Evolutionary conservation across 2,329 filamentous ascomycete genomes (phyloP).

Genomic region (Diatrype stigma): DNA sequence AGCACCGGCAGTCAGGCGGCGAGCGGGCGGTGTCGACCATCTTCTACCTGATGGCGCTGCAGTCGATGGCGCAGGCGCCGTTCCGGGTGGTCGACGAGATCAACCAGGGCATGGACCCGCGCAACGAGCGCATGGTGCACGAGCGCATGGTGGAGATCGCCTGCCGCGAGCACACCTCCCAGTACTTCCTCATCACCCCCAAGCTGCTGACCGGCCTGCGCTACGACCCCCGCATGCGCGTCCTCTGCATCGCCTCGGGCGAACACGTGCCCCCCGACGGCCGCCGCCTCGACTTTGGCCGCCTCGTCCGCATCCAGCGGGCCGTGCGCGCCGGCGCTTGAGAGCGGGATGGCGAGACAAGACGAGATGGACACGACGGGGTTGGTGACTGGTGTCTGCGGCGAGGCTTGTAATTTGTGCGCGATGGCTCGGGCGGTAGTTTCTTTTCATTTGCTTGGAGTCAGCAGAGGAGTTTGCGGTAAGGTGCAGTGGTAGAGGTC

Average conservation of each 20-base stretch:
- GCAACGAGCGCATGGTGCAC: conserved; percentile 97
- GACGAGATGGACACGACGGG: not conserved
- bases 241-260: conserved; percentile 90
- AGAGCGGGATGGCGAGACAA: not conserved
- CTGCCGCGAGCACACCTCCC: conserved; percentile 72
- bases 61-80: conserved; percentile 86
- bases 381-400: not conserved
- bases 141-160: conserved; percentile 98
- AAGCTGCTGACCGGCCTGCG: conserved; percentile 82
- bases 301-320: conserved; percentile 39
- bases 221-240: conserved; percentile 87
- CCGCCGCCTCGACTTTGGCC: conserved; percentile 45
- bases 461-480: no score
- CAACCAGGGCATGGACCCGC: conserved; percentile 98
- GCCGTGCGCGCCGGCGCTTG: conserved; percentile 18
- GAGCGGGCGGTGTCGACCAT: conserved; percentile 96
- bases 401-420: no score
- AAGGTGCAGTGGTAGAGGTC: not conserved
- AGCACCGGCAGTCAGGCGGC: conserved; percentile 91
- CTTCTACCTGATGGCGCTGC: conserved; percentile 97
- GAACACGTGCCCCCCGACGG: conserved; percentile 62
- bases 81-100: conserved; percentile 99
- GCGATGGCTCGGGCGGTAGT: no score
- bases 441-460: no score
- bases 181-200: conserved; percentile 97